Conservation (phyloP, 2,329 filamentous ascomycete species). For the Fusarium sororula region DNA sequence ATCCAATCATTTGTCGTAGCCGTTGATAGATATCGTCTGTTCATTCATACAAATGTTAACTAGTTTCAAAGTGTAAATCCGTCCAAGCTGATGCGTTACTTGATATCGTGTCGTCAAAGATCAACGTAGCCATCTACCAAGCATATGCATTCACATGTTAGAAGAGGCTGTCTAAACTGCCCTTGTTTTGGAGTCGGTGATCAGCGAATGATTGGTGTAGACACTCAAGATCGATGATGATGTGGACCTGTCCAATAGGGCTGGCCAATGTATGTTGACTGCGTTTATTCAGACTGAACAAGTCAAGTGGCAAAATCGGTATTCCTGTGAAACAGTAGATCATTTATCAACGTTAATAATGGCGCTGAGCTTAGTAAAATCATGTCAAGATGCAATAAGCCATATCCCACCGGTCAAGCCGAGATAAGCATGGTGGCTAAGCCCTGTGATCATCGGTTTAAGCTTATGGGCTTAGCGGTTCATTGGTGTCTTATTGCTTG, state of each 20-base stretch:
- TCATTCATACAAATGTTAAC: not conserved
- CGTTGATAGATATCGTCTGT: too few species aligned
- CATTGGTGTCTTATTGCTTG: not conserved
- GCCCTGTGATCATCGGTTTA: not conserved
- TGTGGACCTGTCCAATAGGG: not conserved
- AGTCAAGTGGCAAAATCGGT: not conserved
- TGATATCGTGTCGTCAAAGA: too few species aligned
- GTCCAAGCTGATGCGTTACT: accelerated
- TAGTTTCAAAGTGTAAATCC: not conserved
- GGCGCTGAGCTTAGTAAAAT: conserved; percentile 1
- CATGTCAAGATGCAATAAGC: not conserved
- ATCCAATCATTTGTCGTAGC: not conserved
- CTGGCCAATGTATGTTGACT: not conserved
- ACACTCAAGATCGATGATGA: not conserved
- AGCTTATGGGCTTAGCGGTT: not conserved
- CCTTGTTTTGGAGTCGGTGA: not conserved
- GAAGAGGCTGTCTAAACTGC: not conserved
- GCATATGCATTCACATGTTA: not conserved
- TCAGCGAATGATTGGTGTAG: not conserved
- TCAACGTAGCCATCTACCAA: too few species aligned
- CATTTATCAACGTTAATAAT: not conserved
- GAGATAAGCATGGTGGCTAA: conserved; percentile 5
- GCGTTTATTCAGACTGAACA: not conserved
- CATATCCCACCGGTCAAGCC: conserved; percentile 7
- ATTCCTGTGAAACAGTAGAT: not conserved